Percentiles rank a stretch among this genome's conserved stretches.
phyloP scores from a whole-genome alignment of 179 eudicot genomes.

The Silene noctiflora region DNA sequence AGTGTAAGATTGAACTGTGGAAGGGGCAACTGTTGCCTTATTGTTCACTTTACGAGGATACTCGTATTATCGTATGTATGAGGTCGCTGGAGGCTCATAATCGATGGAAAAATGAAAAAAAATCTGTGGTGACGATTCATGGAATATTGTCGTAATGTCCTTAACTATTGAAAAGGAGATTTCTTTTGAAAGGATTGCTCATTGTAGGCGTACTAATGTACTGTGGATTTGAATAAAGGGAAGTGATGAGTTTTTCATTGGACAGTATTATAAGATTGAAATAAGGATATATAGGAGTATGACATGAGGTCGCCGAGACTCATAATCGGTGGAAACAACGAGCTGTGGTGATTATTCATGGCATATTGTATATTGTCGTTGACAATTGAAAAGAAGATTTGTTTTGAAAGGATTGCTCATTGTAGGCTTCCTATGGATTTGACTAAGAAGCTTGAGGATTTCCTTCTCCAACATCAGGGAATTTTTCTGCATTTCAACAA shows the following conservation, averaged over 20 bases:
- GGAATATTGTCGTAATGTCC: conserved; percentile 35
- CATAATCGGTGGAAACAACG: conserved; percentile 38
- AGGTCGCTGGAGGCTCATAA: conserved; percentile 41
- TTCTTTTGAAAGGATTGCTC: conserved; percentile 40
- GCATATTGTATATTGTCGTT: conserved; percentile 36
- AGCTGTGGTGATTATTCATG: too few species aligned
- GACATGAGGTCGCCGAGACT: conserved; percentile 42
- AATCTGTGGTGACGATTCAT: conserved; percentile 40
- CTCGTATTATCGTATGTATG: conserved; percentile 32
- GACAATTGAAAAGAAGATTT: conserved; percentile 47
- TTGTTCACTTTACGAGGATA: conserved; percentile 42
- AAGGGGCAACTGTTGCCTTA: conserved; percentile 43
- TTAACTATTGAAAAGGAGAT: conserved; percentile 46
- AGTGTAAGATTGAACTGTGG: conserved; percentile 44
- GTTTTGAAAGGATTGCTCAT: too few species aligned
- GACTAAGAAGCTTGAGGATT: conserved; percentile 34
- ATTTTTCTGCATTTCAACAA: conserved; percentile 37
- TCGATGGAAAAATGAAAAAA: conserved; percentile 32
- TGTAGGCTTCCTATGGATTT: too few species aligned
- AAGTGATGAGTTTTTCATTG: conserved; percentile 29
- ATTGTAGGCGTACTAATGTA: conserved; percentile 32
- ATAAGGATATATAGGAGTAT: conserved; percentile 35
- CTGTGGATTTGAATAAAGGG: conserved; percentile 39
- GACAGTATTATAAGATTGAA: conserved; percentile 42
- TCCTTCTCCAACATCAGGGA: conserved; percentile 40